A percentile compares a stretch with the other conserved stretches of the same genome.
Evolutionary conservation across 768 basidiomycete genomes (phyloP).

Genomic region (Calocera viscosa): DNA sequence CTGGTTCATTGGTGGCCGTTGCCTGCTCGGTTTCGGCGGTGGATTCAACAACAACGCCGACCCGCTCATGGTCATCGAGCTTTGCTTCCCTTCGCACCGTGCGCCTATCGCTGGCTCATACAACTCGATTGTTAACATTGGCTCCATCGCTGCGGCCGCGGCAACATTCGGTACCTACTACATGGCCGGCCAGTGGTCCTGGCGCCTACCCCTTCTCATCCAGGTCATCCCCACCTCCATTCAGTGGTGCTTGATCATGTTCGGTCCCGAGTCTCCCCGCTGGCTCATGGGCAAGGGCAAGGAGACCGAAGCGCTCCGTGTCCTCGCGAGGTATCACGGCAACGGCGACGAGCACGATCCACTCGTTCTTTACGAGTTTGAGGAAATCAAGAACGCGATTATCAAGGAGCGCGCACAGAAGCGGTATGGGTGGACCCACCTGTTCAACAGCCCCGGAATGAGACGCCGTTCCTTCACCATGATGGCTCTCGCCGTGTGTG

Average conservation of each 20-base stretch:
- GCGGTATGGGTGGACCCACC: constrained; percentile 12
- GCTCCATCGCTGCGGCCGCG: constrained; percentile 14
- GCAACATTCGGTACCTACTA: constrained; percentile 11
- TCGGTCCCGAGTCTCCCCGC: constrained; percentile 14
- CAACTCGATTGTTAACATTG: constrained; percentile 12
- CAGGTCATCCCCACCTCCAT: constrained; percentile 12
- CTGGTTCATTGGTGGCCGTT: constrained; percentile 15
- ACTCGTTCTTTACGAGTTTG: constrained; percentile 29
- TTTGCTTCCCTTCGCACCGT: constrained; percentile 15
- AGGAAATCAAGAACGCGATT: constrained; percentile 29
- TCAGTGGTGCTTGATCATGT: constrained; percentile 10
- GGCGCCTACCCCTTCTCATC: constrained; percentile 15
- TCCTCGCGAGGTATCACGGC: constrained; percentile 22
- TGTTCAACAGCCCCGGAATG: constrained; percentile 14
- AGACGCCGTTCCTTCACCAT: constrained; percentile 10
- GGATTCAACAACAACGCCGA: constrained; percentile 12
- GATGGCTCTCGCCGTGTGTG: not conserved
- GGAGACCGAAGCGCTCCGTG: constrained; percentile 18
- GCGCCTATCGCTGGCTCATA: constrained; percentile 10
- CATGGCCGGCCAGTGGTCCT: constrained; percentile 11
- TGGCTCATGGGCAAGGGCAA: constrained; percentile 19
- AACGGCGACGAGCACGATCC: constrained; percentile 20
- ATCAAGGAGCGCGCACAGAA: constrained; percentile 19
- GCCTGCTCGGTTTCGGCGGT: constrained; percentile 14
- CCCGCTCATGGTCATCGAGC: constrained; percentile 15